Conservation (phyloP, 768 basidiomycete species). For the Xerocomus spinulosus region DNA sequence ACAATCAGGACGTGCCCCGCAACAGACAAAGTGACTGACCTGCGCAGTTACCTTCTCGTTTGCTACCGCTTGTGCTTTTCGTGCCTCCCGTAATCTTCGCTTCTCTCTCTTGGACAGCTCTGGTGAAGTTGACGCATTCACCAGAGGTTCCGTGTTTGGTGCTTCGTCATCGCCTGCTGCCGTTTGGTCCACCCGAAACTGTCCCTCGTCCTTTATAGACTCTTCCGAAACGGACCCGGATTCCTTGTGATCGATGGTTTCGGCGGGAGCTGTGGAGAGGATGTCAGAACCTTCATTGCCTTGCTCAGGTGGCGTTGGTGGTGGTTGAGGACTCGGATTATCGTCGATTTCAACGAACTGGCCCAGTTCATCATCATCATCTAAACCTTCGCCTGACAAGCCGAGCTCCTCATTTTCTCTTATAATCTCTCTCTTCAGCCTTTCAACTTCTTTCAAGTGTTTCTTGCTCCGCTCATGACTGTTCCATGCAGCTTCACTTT, state of each 20-base stretch:
- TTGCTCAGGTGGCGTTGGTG: conserved; percentile 11
- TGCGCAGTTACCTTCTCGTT: neutral
- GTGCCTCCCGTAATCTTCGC: conserved; percentile 69
- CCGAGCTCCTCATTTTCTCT: conserved; percentile 67
- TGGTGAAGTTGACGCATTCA: conserved; percentile 5
- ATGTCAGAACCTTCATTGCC: conserved; percentile 1
- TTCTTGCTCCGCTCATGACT: conserved; percentile 96
- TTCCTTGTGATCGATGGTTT: conserved; percentile 1
- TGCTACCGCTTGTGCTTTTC: conserved; percentile 42
- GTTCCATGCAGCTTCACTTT: conserved; percentile 90
- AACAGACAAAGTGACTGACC: conserved; percentile 6
- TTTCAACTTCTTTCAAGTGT: conserved; percentile 84
- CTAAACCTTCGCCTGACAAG: conserved; percentile 36
- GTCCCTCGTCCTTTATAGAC: conserved; percentile 5
- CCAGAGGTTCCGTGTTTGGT: neutral
- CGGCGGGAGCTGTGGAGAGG: neutral
- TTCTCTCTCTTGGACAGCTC: conserved; percentile 76
- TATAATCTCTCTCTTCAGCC: conserved; percentile 70
- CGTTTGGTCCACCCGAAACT: conserved; percentile 3
- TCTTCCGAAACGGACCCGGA: conserved; percentile 7
- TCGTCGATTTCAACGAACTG: conserved; percentile 9
- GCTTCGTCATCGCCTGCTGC: neutral
- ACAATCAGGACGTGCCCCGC: conserved; percentile 7
- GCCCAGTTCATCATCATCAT: conserved; percentile 17
- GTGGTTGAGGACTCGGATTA: conserved; percentile 8